Evolutionary conservation across 768 basidiomycete genomes (phyloP).

Genomic region (Nidularia pulvinata): DNA sequence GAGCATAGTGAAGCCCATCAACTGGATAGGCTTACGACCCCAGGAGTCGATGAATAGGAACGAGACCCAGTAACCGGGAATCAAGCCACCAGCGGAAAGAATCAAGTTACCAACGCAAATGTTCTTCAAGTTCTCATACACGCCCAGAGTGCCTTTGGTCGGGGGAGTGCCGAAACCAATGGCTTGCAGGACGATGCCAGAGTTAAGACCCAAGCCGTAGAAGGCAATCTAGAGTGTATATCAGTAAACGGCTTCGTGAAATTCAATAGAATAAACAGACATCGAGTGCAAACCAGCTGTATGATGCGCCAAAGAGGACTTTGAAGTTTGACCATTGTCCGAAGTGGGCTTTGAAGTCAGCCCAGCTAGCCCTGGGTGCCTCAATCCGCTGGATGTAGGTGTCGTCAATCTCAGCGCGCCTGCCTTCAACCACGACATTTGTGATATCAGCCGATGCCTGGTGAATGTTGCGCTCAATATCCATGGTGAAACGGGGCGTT

Average conservation of each 20-base stretch:
- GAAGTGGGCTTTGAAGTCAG: constrained; percentile 73
- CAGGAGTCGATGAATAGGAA: constrained; percentile 72
- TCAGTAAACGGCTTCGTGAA: neutral
- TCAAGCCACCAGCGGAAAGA: constrained; percentile 73
- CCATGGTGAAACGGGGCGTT: constrained; percentile 91
- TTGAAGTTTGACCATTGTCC: constrained; percentile 78
- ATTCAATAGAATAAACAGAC: constrained; percentile 31
- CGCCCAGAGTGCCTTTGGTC: constrained; percentile 25
- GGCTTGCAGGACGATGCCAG: constrained; percentile 67
- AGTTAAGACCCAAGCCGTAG: constrained; percentile 89
- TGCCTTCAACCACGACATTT: constrained; percentile 55
- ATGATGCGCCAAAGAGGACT: constrained; percentile 74
- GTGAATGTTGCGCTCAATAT: constrained; percentile 82
- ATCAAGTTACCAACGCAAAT: constrained; percentile 76
- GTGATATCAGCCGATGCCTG: constrained; percentile 78
- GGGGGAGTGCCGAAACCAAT: constrained; percentile 68
- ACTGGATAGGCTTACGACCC: constrained; percentile 83
- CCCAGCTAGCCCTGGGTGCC: constrained; percentile 65
- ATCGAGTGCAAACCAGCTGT: constrained; percentile 90
- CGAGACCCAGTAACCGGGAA: constrained; percentile 77
- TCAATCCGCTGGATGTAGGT: constrained; percentile 57
- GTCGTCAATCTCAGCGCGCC: constrained; percentile 49
- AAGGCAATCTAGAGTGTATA: constrained; percentile 63
- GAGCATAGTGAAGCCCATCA: constrained; percentile 74
- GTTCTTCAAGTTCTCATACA: constrained; percentile 63